Percentiles rank a stretch among this genome's conserved stretches.
Evolutionary conservation across 768 basidiomycete genomes (phyloP).

Genomic region (Boletus tylopilopsis): DNA sequence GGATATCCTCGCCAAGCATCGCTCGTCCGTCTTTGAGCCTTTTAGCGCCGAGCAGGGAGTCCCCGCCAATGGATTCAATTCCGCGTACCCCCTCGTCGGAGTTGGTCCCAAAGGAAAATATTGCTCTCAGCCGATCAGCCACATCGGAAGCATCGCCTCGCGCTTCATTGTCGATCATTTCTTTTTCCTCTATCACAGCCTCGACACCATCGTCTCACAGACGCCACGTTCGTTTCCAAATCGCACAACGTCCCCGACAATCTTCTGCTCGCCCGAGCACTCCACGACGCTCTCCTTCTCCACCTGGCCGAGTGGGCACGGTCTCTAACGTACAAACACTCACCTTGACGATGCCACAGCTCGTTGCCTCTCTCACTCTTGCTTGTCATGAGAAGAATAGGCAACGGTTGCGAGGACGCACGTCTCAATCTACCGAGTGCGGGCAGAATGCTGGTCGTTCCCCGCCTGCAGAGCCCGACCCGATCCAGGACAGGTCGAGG

Average conservation of each 20-base stretch:
- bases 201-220: slow-evolving; percentile 3
- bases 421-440: neutral
- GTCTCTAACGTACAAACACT: slow-evolving; percentile 8
- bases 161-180: slow-evolving; percentile 2
- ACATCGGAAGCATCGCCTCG: neutral
- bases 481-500: slow-evolving; percentile 4
- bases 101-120: neutral
- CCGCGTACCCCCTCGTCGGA: neutral
- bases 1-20: slow-evolving; percentile 22
- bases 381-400: slow-evolving; percentile 23
- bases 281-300: slow-evolving; percentile 25
- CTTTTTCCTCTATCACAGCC: slow-evolving; percentile 1
- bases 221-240: slow-evolving; percentile 26
- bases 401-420: slow-evolving; percentile 19
- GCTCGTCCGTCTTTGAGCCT: slow-evolving; percentile 22
- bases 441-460: slow-evolving; percentile 14
- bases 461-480: neutral
- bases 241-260: slow-evolving; percentile 1
- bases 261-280: slow-evolving; percentile 2
- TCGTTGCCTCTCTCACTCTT: slow-evolving; percentile 29
- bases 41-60: slow-evolving; percentile 9
- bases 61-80: neutral
- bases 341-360: slow-evolving; percentile 30
- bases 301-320: slow-evolving; percentile 14
- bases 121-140: neutral